Conservation (phyloP, 2,329 filamentous ascomycete genomes). For the Pseudogymnoascus sp. region DNA sequence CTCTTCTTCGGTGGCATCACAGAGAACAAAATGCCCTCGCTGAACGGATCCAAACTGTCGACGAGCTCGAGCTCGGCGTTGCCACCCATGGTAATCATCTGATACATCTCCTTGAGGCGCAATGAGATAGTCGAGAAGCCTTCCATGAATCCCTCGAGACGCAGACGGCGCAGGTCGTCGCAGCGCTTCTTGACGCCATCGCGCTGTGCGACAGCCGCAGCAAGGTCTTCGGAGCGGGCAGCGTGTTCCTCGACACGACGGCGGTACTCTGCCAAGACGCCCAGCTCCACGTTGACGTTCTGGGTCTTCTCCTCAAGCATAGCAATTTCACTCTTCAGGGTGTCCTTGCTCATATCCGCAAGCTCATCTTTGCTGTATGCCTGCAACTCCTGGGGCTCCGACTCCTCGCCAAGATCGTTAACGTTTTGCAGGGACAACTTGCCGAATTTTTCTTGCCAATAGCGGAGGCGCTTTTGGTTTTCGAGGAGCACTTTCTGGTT, state of each 20-base stretch:
- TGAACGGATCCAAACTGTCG: conserved; percentile 92
- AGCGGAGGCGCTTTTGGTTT: conserved; percentile 72
- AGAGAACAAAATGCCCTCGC: conserved; percentile 90
- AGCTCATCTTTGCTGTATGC: conserved; percentile 68
- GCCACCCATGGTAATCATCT: conserved; percentile 99
- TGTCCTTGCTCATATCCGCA: conserved; percentile 55
- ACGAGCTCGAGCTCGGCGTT: conserved; percentile 97
- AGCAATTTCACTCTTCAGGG: conserved; percentile 59
- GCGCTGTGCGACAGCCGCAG: conserved; percentile 65
- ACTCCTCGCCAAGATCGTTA: conserved; percentile 57
- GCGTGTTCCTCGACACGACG: conserved; percentile 77
- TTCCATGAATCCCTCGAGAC: conserved; percentile 96
- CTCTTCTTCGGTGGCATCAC: conserved; percentile 99
- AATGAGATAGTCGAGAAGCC: conserved; percentile 92
- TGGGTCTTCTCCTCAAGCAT: conserved; percentile 68
- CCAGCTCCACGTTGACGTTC: conserved; percentile 78
- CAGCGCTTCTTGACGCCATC: conserved; percentile 87
- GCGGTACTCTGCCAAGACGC: conserved; percentile 82
- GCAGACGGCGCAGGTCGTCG: conserved; percentile 81
- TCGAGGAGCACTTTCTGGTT: conserved; percentile 83
- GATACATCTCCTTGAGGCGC: conserved; percentile 98
- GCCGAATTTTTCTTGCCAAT: conserved; percentile 84
- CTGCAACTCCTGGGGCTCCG: conserved; percentile 55
- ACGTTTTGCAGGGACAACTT: conserved; percentile 81
- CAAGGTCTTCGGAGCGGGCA: conserved; percentile 74